Percentiles rank a stretch among this genome's conserved stretches.
These are phyloP conservation scores for Magnaporthiopsis poae DNA, from an alignment of 2,329 filamentous ascomycete genomes.

Conservation along the genomic window DNA sequence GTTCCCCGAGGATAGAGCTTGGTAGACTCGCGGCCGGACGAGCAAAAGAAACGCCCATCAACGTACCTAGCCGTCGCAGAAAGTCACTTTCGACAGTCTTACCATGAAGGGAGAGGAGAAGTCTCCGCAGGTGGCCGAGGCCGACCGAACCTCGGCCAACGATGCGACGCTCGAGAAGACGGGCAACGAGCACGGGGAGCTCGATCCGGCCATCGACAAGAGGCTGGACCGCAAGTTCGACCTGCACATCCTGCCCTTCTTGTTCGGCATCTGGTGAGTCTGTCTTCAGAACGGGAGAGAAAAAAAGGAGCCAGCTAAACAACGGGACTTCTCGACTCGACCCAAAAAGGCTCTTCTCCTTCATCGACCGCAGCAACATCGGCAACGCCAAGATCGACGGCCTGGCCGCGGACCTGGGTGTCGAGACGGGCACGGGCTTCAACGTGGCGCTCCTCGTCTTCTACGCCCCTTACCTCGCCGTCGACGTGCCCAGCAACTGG, in stretches of 20 bases:
- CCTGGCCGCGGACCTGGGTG: constrained; percentile 11
- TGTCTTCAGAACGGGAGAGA: not conserved
- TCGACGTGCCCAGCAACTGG: constrained; percentile 55
- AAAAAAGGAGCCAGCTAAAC: not conserved
- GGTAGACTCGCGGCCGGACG: not conserved
- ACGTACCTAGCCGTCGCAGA: not conserved
- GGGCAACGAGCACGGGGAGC: not conserved
- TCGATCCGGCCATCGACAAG: constrained; percentile 6
- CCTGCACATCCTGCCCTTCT: constrained; percentile 7
- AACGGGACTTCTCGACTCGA: not conserved
- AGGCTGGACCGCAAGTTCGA: constrained; percentile 14
- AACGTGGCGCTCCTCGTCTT: constrained; percentile 53
- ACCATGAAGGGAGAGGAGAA: not conserved
- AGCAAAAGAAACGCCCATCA: not conserved
- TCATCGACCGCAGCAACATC: constrained; percentile 13
- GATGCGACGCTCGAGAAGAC: not conserved
- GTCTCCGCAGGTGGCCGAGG: not conserved
- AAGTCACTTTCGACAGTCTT: too few relatives aligned
- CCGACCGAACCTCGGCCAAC: not conserved
- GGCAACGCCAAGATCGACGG: constrained; percentile 13
- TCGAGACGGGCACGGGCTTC: constrained; percentile 36
- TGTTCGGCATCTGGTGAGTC: constrained; percentile 7
- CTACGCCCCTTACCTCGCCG: constrained; percentile 59
- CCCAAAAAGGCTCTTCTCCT: constrained; percentile 11
- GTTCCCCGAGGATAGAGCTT: not conserved